Evolutionary conservation across 2,329 filamentous ascomycete genomes (phyloP).

Genomic region (Diaporthe batatas): DNA sequence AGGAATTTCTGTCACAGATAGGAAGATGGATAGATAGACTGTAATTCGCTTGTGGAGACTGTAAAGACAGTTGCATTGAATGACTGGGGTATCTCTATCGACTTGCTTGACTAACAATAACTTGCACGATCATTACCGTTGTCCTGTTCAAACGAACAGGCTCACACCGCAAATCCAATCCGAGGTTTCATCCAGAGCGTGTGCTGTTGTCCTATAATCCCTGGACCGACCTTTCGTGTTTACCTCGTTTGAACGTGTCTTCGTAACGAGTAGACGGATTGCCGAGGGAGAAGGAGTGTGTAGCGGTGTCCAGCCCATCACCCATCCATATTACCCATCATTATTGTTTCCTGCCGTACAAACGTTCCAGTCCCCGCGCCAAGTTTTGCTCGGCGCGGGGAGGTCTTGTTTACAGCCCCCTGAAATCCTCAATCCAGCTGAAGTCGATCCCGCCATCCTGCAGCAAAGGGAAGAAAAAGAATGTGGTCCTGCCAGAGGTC

Average conservation of each 20-base stretch:
- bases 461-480: conserved; percentile 31
- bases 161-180: conserved; percentile 11
- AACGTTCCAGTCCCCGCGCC: background rate
- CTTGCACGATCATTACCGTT: conserved; percentile 23
- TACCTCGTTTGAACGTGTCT: conserved; percentile 15
- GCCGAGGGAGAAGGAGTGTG: conserved; percentile 18
- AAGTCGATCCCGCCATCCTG: conserved; percentile 37
- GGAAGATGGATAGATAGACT: background rate
- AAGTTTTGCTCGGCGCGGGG: background rate
- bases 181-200: conserved; percentile 20
- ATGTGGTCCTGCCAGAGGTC: background rate
- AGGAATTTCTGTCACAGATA: background rate
- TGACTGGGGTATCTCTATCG: conserved; percentile 42
- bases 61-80: conserved; percentile 35
- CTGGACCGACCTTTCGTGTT: conserved; percentile 12
- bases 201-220: conserved; percentile 25
- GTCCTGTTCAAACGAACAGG: conserved; percentile 7
- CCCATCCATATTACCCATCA: conserved; percentile 31
- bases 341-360: conserved; percentile 19
- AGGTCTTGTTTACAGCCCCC: conserved; percentile 8
- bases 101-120: conserved; percentile 30
- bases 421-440: conserved; percentile 23
- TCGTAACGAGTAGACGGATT: background rate
- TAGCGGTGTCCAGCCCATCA: conserved; percentile 37
- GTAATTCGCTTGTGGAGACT: background rate